phyloP scores from a whole-genome alignment of 306 rosid species.

The Neltuma alba region DNA sequence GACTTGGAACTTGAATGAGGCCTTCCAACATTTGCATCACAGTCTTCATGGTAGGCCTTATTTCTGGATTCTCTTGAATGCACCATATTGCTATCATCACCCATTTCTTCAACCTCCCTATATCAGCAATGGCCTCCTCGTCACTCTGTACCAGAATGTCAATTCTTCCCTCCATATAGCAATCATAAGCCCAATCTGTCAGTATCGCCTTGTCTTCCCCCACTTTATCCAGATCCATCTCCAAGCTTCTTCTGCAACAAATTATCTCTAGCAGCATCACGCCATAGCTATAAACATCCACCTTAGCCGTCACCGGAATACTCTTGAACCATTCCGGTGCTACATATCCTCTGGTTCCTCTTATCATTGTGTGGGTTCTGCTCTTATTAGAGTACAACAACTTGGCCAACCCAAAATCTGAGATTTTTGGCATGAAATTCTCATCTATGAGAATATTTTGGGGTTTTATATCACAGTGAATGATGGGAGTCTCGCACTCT shows the following conservation, averaged over 20 bases:
- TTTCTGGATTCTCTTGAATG: constrained; percentile 47
- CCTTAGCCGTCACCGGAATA: constrained; percentile 49
- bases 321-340: constrained; percentile 61
- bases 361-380: constrained; percentile 43
- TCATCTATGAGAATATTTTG: constrained; percentile 52
- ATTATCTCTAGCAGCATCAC: constrained; percentile 47
- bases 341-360: constrained; percentile 56
- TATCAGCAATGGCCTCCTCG: constrained; percentile 43
- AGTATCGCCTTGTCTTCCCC: constrained; percentile 36
- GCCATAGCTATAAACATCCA: constrained; percentile 58
- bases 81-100: constrained; percentile 54
- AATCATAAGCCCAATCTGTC: constrained; percentile 50
- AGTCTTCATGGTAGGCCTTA: constrained; percentile 48
- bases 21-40: constrained; percentile 52
- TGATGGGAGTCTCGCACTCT: constrained; percentile 50
- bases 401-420: constrained; percentile 55
- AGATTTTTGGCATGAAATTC: constrained; percentile 33
- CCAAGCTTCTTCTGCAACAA: constrained; percentile 45
- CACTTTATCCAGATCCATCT: neutral
- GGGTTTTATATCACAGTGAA: constrained; percentile 57
- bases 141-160: constrained; percentile 42
- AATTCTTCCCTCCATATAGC: constrained; percentile 36
- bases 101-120: constrained; percentile 37
- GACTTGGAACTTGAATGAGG: constrained; percentile 40
- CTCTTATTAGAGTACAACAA: constrained; percentile 46